These are phyloP conservation scores for Vitis riparia DNA, from an alignment of 164 flowering plant species.

Conservation along the genomic window DNA sequence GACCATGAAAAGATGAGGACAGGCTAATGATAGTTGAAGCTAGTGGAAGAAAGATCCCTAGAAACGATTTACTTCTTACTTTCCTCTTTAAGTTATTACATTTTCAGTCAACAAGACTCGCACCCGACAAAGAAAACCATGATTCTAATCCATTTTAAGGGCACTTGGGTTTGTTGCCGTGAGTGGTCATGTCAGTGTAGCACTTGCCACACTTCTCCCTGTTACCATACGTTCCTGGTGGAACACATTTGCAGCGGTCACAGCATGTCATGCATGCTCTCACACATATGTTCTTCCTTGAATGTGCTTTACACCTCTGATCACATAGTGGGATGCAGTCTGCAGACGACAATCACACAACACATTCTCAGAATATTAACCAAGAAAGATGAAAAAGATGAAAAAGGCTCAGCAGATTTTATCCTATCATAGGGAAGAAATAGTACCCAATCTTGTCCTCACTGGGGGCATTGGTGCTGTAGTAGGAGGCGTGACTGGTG, in stretches of 20 bases:
- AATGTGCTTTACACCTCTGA: conserved; percentile 39
- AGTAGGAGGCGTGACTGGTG: conserved; percentile 11
- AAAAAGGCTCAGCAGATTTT: neutral
- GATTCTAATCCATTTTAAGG: conserved; percentile 28
- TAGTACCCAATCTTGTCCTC: conserved; percentile 16
- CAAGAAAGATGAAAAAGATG: no score
- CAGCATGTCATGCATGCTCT: conserved; percentile 63
- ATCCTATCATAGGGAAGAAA: neutral
- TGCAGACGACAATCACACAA: conserved; percentile 10
- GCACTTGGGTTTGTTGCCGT: conserved; percentile 43
- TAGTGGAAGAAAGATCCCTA: no score
- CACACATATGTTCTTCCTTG: conserved; percentile 37
- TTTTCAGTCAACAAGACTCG: no score
- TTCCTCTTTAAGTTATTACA: no score
- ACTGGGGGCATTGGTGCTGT: conserved; percentile 23
- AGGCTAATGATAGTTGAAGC: no score
- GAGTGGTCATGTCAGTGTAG: conserved; percentile 54
- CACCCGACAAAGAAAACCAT: neutral
- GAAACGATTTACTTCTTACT: no score
- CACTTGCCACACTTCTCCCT: conserved; percentile 52
- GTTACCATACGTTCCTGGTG: conserved; percentile 61
- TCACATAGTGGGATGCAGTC: conserved; percentile 46
- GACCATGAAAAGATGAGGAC: no score
- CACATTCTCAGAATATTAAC: neutral
- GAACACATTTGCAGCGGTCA: conserved; percentile 60